Evolutionary conservation across 352 stramenopile species (phyloP).

Genomic region (Pythium aristosporum): DNA sequence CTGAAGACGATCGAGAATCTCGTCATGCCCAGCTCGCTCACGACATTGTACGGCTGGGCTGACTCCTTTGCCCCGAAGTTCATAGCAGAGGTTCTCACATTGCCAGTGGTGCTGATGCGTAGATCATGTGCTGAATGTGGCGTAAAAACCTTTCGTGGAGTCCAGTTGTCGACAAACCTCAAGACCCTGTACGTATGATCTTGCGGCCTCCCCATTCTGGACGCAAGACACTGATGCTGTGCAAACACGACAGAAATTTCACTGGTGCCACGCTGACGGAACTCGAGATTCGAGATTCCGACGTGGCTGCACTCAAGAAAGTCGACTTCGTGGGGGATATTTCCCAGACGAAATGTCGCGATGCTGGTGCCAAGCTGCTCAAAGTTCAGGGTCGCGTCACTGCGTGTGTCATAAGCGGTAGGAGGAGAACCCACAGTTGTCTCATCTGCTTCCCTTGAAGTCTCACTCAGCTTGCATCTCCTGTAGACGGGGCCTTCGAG

Average conservation of each 20-base stretch:
- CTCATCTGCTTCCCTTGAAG: background rate
- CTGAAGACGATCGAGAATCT: slow-evolving; percentile 18
- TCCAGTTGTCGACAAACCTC: slow-evolving; percentile 19
- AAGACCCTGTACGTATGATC: slow-evolving; percentile 14
- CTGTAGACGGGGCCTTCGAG: slow-evolving; percentile 4
- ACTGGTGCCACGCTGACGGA: background rate
- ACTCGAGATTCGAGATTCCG: slow-evolving; percentile 15
- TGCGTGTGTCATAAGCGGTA: slow-evolving; percentile 17
- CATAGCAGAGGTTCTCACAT: too few species aligned
- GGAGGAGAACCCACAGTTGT: background rate
- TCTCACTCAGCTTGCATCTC: background rate
- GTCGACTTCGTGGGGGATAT: background rate
- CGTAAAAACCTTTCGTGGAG: slow-evolving; percentile 11
- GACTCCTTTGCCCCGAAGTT: too few species aligned
- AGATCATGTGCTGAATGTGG: slow-evolving; percentile 5
- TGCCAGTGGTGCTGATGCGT: background rate
- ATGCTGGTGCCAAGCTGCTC: background rate
- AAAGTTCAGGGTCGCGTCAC: background rate
- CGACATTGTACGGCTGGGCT: background rate
- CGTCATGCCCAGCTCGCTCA: slow-evolving; percentile 18
- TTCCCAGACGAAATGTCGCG: background rate
- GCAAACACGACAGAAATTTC: slow-evolving; percentile 1
- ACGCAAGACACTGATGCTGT: background rate
- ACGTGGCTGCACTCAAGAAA: background rate
- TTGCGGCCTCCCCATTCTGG: background rate